A percentile compares a stretch with the other conserved stretches of the same genome.
Conservation (phyloP, 495 filamentous ascomycete genomes). For the Aspergillus bertholletiae region DNA sequence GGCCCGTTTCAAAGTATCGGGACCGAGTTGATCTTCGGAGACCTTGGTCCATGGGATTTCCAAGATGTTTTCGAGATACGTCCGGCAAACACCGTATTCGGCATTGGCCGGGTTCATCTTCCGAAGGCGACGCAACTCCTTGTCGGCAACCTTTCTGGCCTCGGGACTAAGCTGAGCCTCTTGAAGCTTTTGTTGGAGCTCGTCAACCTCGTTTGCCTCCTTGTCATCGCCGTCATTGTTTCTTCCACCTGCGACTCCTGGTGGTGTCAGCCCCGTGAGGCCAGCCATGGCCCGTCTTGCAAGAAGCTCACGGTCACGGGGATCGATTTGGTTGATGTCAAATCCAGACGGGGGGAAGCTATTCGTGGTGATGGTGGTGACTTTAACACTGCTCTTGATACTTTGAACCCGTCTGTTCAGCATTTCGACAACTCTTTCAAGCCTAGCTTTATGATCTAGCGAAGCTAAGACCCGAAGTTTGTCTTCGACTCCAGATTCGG, state of each 20-base stretch:
- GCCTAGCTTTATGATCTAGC: constrained; percentile 68
- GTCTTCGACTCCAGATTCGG: constrained; percentile 81
- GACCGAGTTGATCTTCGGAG: constrained; percentile 85
- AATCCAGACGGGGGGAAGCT: constrained; percentile 51
- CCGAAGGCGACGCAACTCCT: constrained; percentile 82
- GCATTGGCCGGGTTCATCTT: constrained; percentile 95
- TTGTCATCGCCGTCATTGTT: constrained; percentile 59
- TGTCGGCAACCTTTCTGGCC: constrained; percentile 80
- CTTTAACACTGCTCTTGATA: constrained; percentile 77
- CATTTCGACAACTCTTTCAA: constrained; percentile 76
- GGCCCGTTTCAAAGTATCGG: constrained; percentile 71
- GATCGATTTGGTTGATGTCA: constrained; percentile 51
- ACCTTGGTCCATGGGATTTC: constrained; percentile 91
- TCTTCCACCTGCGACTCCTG: constrained; percentile 45
- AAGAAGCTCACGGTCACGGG: constrained; percentile 51
- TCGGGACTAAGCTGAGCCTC: constrained; percentile 73
- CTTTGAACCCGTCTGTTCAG: constrained; percentile 72
- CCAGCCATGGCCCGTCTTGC: constrained; percentile 47
- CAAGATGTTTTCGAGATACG: constrained; percentile 91
- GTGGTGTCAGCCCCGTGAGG: constrained; percentile 48
- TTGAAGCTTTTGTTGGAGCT: constrained; percentile 81
- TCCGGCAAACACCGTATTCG: constrained; percentile 88
- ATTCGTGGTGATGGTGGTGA: constrained; percentile 65
- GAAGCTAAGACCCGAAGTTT: constrained; percentile 80
- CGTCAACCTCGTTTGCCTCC: constrained; percentile 81